These are phyloP conservation scores for Penicillium sp. DNA, from an alignment of 2,329 filamentous ascomycete species.

Conservation along the genomic window DNA sequence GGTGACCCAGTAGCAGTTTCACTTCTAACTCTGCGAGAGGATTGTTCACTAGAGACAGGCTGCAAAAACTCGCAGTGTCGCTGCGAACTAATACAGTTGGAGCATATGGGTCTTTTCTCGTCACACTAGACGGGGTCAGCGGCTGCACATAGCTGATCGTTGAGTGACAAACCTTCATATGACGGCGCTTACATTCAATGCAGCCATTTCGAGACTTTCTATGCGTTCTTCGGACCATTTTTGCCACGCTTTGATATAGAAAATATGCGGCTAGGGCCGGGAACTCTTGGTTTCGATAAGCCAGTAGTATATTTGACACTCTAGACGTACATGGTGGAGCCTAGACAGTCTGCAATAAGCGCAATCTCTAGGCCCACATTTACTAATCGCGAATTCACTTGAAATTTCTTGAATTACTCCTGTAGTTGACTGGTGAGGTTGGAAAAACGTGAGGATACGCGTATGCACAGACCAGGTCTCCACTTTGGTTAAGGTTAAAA, in stretches of 20 bases:
- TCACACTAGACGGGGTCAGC: constrained; percentile 29
- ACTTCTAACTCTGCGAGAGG: background rate
- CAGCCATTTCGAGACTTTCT: constrained; percentile 39
- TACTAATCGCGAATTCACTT: background rate
- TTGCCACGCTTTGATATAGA: background rate
- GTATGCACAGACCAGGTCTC: constrained; percentile 1
- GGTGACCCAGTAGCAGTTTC: background rate
- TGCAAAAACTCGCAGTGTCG: constrained; percentile 18
- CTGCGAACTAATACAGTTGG: constrained; percentile 30
- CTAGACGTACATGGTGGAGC: background rate
- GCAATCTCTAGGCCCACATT: background rate
- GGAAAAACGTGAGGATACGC: background rate
- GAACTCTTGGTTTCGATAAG: background rate
- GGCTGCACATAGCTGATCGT: background rate
- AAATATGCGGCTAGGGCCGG: background rate
- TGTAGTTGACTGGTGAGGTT: background rate
- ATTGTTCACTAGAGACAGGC: background rate
- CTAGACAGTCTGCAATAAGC: background rate
- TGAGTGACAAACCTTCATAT: constrained; percentile 33
- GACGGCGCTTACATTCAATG: constrained; percentile 37
- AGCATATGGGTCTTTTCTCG: constrained; percentile 32
- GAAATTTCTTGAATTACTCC: background rate
- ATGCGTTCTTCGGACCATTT: constrained; percentile 28
- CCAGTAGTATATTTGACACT: background rate
- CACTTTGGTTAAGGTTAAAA: constrained; percentile 1